A percentile compares a stretch with the other conserved stretches of the same genome.
These are phyloP conservation scores for Croton laevigatus DNA, from an alignment of 441 rosid genomes.

Conservation along the genomic window DNA sequence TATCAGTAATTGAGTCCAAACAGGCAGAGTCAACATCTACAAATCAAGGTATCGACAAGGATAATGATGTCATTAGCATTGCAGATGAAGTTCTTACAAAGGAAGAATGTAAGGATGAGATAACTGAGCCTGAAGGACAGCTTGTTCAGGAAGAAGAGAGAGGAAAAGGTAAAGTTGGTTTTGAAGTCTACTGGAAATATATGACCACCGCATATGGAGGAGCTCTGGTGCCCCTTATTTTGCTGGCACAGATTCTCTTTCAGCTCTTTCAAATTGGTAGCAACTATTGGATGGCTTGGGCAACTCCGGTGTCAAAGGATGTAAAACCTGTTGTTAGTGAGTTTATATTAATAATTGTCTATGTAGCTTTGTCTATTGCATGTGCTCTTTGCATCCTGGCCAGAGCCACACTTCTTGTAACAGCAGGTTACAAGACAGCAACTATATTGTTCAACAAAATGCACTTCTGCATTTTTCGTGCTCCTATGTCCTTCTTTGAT, in stretches of 20 bases:
- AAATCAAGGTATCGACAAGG: constrained; percentile 23
- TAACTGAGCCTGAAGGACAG: constrained; percentile 50
- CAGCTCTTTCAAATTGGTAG: constrained; percentile 80
- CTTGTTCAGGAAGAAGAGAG: constrained; percentile 92
- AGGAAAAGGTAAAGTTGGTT: constrained; percentile 81
- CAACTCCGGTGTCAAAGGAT: constrained; percentile 64
- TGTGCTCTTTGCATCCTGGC: constrained; percentile 68
- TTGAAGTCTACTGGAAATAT: constrained; percentile 73
- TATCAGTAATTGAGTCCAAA: constrained; percentile 48
- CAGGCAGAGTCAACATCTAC: constrained; percentile 35
- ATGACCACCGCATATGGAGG: constrained; percentile 82
- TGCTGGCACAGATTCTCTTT: constrained; percentile 60
- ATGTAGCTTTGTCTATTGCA: constrained; percentile 62
- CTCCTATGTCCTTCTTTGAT: constrained; percentile 95
- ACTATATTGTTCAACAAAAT: constrained; percentile 70
- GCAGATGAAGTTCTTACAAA: constrained; percentile 23
- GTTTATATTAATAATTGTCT: constrained; percentile 54
- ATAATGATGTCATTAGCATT: constrained; percentile 17
- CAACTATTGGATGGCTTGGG: constrained; percentile 98
- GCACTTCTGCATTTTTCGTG: constrained; percentile 81
- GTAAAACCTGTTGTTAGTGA: constrained; percentile 46
- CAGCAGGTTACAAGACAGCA: constrained; percentile 90
- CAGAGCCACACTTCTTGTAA: constrained; percentile 57
- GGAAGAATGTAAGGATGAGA: constrained; percentile 38
- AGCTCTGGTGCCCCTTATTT: constrained; percentile 68